Evolutionary conservation across 2,329 filamentous ascomycete genomes (phyloP), one percentile per base, ranked within the genome.

Genomic region (Aureobasidium musti): DNA sequence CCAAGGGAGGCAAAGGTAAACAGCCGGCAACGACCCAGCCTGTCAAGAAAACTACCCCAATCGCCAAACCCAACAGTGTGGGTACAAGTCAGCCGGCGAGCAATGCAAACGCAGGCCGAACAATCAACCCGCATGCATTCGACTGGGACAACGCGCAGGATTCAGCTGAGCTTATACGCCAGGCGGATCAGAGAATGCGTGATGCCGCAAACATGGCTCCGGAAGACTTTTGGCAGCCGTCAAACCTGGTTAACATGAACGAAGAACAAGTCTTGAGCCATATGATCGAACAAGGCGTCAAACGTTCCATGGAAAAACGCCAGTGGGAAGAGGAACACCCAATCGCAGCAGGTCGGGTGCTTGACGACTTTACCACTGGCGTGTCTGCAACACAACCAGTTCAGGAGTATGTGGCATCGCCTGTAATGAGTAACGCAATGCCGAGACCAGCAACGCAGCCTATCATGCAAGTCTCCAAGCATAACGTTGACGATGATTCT

Each of bases 251-350:
- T 1, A 53, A 41, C 21, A 54, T 64, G 61, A 64, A 64, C 26
- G 61, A 64, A 35, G 61, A 64, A n/a, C 61, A 64, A 35, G 37
- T 64, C 23, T 35, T 64, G 37, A 45, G 21, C 28, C 61, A 64
- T 33, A 64, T 64, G 61, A 64, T 64, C 33, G 61, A 43, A 8
- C 47, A 64, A 54, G 49, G 49, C n/a, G 39, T 54, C 26, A 30
- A 45, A 45, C 37, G 39, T 21, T 30, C 37, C 6, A 33, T 45
- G 8, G 19, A 33, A 11, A 39, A n/a, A 37, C 10, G 8, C 6
- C 19, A 26, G 33, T 17, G 41, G 17, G 41, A 28, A 21, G 21
- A 41, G 26, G 56, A 33, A 3, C 13, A 54, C 13, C 17, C n/a
- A 14, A 37, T 23, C 6, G 52, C 33, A 35, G 52, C 33, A 14